Conservation (phyloP, 1,284 basidiomycete genomes). For the Pterula multifida region DNA sequence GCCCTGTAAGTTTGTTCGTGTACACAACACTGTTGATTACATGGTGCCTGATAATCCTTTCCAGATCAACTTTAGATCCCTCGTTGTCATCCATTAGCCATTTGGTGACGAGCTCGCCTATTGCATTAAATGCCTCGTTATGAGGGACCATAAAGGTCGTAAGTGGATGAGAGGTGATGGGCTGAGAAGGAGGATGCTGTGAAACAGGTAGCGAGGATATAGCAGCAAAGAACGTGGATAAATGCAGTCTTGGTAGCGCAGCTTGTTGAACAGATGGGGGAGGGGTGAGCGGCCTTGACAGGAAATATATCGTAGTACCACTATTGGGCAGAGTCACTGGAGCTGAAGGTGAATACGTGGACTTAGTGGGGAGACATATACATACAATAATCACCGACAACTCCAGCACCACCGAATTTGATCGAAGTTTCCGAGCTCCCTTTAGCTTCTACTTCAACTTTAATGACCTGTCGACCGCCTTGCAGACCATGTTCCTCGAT, state of each 20-base stretch:
- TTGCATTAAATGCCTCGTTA: slow-evolving; percentile 77
- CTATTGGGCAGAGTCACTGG: slow-evolving; percentile 19
- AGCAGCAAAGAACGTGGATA: slow-evolving; percentile 85
- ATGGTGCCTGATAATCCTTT: slow-evolving; percentile 80
- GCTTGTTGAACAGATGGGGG: slow-evolving; percentile 77
- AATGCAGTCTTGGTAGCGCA: slow-evolving; percentile 70
- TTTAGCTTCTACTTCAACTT: slow-evolving; percentile 51
- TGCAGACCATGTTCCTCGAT: slow-evolving; percentile 49
- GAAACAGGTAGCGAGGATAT: slow-evolving; percentile 45
- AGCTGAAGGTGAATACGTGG: slow-evolving; percentile 17
- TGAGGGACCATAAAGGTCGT: slow-evolving; percentile 83
- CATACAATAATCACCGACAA: slow-evolving; percentile 65
- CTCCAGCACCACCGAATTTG: slow-evolving; percentile 75
- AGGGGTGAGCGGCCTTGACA: slow-evolving; percentile 74
- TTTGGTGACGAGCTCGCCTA: slow-evolving; percentile 77
- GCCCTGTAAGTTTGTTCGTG: slow-evolving; percentile 43
- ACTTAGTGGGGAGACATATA: slow-evolving; percentile 16
- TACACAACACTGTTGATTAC: slow-evolving; percentile 74
- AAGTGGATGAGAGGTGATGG: slow-evolving; percentile 53
- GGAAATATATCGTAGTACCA: slow-evolving; percentile 81
- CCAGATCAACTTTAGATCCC: slow-evolving; percentile 48
- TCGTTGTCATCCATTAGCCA: slow-evolving; percentile 75
- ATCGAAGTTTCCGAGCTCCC: slow-evolving; percentile 43
- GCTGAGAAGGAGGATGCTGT: slow-evolving; percentile 57
- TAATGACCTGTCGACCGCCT: slow-evolving; percentile 62